A percentile compares a stretch with the other conserved stretches of the same genome.
Evolutionary conservation across 306 rosid genomes (phyloP).

Genomic region (Malus fusca): DNA sequence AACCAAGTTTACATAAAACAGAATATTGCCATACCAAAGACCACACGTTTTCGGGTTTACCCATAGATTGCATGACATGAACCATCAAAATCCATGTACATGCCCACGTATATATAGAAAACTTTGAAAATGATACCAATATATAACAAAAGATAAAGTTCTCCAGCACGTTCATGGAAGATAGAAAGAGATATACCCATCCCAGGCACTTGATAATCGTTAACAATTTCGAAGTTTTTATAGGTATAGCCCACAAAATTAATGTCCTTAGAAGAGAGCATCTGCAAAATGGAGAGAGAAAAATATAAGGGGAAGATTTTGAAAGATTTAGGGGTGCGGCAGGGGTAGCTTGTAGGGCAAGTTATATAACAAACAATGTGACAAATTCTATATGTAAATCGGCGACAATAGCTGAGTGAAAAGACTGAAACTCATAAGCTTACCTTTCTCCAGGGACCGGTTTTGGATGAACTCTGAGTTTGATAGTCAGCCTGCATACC

Average conservation of each 20-base stretch:
- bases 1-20: background rate
- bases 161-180: background rate
- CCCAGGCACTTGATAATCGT: constrained; percentile 96
- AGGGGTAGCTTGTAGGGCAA: background rate
- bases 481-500: constrained; percentile 62
- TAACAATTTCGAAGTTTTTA: constrained; percentile 92
- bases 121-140: background rate
- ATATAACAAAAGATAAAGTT: background rate
- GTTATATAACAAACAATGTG: background rate
- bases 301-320: constrained; percentile 8
- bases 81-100: background rate
- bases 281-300: constrained; percentile 40
- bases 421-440: constrained; percentile 10
- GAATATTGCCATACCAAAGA: background rate
- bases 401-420: background rate
- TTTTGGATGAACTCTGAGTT: constrained; percentile 50
- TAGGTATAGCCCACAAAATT: constrained; percentile 97
- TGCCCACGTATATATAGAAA: background rate
- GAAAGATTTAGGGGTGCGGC: background rate
- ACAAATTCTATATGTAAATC: background rate
- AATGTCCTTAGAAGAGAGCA: constrained; percentile 95
- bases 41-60: background rate
- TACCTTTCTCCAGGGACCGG: constrained; percentile 97
- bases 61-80: background rate
- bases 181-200: constrained; percentile 50